Percentiles rank a stretch among this genome's conserved stretches.
phyloP scores from a whole-genome alignment of 2,329 filamentous ascomycete species.

The Fusarium poae region DNA sequence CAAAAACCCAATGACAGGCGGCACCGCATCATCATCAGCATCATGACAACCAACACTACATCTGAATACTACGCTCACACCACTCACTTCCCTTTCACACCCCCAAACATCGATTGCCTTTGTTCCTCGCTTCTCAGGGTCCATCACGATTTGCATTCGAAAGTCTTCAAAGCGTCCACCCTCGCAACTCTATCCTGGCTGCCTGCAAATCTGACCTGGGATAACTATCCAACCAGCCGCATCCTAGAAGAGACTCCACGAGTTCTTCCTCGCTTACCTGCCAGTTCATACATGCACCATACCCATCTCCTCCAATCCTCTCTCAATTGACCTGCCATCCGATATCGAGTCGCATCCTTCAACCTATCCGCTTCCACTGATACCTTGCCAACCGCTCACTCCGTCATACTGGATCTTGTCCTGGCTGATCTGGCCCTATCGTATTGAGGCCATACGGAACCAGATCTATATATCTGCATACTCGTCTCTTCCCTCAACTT shows the following conservation, averaged over 20 bases:
- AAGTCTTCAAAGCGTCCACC: conserved; percentile 16
- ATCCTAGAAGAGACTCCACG: conserved; percentile 20
- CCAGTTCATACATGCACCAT: conserved; percentile 20
- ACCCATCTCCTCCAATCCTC: not conserved
- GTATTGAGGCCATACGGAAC: not conserved
- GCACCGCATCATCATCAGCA: not conserved
- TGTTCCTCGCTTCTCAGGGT: conserved; percentile 28
- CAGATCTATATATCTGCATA: conserved; percentile 29
- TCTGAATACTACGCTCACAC: conserved; percentile 28
- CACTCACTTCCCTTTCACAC: conserved; percentile 11
- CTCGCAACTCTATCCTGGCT: conserved; percentile 15
- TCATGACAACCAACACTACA: conserved; percentile 9
- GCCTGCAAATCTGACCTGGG: conserved; percentile 5
- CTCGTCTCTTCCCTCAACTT: not conserved
- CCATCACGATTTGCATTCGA: conserved; percentile 34
- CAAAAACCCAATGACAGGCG: not conserved
- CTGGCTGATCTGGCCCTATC: conserved; percentile 12
- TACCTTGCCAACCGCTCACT: conserved; percentile 24
- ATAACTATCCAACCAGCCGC: conserved; percentile 36
- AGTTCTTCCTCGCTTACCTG: conserved; percentile 21
- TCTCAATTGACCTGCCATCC: not conserved
- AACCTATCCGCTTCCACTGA: conserved; percentile 28
- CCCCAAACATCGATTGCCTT: conserved; percentile 14
- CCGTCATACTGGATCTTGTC: conserved; percentile 27
- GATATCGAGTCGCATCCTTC: not conserved